A percentile compares a stretch with the other conserved stretches of the same genome.
Conservation (phyloP, 2,329 filamentous ascomycete genomes). For the Atkinsonella texensis region DNA sequence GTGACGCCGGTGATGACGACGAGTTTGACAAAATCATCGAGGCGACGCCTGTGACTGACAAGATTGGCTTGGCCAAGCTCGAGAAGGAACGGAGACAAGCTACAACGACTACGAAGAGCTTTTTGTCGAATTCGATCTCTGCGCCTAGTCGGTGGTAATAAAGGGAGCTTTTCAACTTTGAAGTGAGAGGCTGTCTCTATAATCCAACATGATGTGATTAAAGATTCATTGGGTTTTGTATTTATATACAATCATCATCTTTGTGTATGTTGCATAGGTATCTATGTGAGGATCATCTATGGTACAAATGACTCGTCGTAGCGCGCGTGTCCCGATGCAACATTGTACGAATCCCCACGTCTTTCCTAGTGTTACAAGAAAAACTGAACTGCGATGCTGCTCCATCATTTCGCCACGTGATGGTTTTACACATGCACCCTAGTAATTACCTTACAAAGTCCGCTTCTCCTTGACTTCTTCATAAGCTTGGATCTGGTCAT, state of each 20-base stretch:
- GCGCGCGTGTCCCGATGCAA: too few relatives aligned
- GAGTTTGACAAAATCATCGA: constrained; percentile 91
- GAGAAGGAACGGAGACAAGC: constrained; percentile 42
- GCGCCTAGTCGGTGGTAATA: constrained; percentile 35
- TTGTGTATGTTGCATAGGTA: neutral
- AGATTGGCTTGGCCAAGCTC: constrained; percentile 52
- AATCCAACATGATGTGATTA: neutral
- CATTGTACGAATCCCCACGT: neutral
- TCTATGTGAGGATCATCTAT: neutral
- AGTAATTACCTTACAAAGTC: constrained; percentile 25
- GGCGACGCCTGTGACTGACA: constrained; percentile 79
- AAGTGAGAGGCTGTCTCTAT: neutral
- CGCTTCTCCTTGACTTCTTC: constrained; percentile 68
- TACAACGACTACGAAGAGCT: constrained; percentile 36
- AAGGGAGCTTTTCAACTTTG: neutral
- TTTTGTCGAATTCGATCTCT: constrained; percentile 35
- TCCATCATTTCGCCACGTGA: neutral
- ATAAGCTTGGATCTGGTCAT: constrained; percentile 81
- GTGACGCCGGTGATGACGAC: constrained; percentile 49
- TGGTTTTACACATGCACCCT: neutral
- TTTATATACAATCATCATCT: neutral
- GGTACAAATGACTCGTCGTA: neutral
- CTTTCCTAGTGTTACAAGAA: neutral
- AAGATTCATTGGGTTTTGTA: too few relatives aligned
- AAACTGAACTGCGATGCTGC: neutral